phyloP scores from a whole-genome alignment of 1,284 basidiomycete genomes.

The Ustilago crameri region DNA sequence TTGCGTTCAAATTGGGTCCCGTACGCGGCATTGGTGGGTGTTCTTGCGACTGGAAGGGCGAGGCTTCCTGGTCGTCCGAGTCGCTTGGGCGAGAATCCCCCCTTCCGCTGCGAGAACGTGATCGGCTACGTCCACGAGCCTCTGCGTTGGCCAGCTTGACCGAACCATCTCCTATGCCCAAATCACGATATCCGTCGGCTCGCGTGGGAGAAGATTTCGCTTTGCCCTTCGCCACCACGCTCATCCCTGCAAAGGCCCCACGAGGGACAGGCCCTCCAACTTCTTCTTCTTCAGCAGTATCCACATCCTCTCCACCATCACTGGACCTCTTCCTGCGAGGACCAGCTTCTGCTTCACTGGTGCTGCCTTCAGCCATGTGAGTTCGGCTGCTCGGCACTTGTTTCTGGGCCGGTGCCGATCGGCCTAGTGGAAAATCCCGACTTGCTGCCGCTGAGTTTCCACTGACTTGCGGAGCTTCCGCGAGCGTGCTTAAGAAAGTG shows the following conservation, averaged over 20 bases:
- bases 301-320: constrained; percentile 43
- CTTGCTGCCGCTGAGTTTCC: constrained; percentile 6
- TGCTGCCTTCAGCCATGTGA: constrained; percentile 8
- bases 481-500: constrained; percentile 71
- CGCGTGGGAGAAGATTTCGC: constrained; percentile 11
- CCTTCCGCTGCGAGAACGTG: constrained; percentile 22
- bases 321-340: constrained; percentile 25
- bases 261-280: constrained; percentile 6
- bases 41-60: constrained; percentile 25
- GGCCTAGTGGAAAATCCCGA: constrained; percentile 50
- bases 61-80: constrained; percentile 9
- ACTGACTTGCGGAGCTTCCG: constrained; percentile 59
- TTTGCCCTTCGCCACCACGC: constrained; percentile 24
- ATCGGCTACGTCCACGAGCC: constrained; percentile 16
- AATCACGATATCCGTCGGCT: constrained; percentile 7
- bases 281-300: constrained; percentile 45
- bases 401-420: constrained; percentile 51
- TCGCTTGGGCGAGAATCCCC: background rate
- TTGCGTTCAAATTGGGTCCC: constrained; percentile 43
- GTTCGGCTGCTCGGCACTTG: constrained; percentile 37
- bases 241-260: background rate
- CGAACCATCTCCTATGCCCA: constrained; percentile 9
- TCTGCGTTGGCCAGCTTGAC: constrained; percentile 5
- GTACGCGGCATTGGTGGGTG: constrained; percentile 29
- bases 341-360: background rate